Percentiles rank a stretch among this genome's conserved stretches.
Evolutionary conservation across 2,329 filamentous ascomycete species (phyloP).

Genomic region (Diaporthe eres): DNA sequence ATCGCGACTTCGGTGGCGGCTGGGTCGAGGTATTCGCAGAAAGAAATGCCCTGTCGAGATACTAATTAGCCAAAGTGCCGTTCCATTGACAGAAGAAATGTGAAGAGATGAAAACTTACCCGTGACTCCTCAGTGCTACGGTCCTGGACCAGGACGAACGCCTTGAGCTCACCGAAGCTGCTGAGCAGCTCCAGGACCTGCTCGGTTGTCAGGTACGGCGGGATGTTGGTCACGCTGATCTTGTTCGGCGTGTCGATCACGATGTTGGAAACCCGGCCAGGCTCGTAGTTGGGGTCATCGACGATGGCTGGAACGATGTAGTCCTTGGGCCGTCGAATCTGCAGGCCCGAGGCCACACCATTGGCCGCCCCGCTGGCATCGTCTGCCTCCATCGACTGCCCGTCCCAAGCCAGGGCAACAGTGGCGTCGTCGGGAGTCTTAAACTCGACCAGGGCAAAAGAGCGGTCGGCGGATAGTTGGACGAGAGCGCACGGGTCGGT

Average conservation of each 20-base stretch:
- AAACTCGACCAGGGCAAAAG: slow-evolving; percentile 93
- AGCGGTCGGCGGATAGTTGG: slow-evolving; percentile 83
- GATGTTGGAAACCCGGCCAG: slow-evolving; percentile 81
- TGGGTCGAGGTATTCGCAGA: slow-evolving; percentile 92
- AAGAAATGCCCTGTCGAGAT: slow-evolving; percentile 83
- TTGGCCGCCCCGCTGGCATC: slow-evolving; percentile 70
- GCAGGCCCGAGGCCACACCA: slow-evolving; percentile 70
- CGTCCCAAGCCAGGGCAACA: slow-evolving; percentile 89
- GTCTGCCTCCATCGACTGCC: slow-evolving; percentile 86
- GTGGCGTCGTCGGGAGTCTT: slow-evolving; percentile 90
- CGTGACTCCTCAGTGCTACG: slow-evolving; percentile 86
- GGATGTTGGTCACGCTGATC: slow-evolving; percentile 92
- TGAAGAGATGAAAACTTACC: slow-evolving; percentile 66
- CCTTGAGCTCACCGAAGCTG: slow-evolving; percentile 93
- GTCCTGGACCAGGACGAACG: slow-evolving; percentile 92
- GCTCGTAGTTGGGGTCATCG: slow-evolving; percentile 80
- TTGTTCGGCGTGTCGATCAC: slow-evolving; percentile 97
- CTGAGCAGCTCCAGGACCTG: slow-evolving; percentile 92
- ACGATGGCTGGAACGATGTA: slow-evolving; percentile 91
- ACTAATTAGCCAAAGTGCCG: slow-evolving; percentile 48
- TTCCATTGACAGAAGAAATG: not conserved
- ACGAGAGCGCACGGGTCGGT: slow-evolving; percentile 88
- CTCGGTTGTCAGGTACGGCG: slow-evolving; percentile 88
- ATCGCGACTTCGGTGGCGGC: slow-evolving; percentile 86
- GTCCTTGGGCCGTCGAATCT: slow-evolving; percentile 91